A percentile compares a stretch with the other conserved stretches of the same genome.
These are phyloP conservation scores for Globisporangium emineosum DNA, from an alignment of 352 stramenopile species.

Conservation along the genomic window DNA sequence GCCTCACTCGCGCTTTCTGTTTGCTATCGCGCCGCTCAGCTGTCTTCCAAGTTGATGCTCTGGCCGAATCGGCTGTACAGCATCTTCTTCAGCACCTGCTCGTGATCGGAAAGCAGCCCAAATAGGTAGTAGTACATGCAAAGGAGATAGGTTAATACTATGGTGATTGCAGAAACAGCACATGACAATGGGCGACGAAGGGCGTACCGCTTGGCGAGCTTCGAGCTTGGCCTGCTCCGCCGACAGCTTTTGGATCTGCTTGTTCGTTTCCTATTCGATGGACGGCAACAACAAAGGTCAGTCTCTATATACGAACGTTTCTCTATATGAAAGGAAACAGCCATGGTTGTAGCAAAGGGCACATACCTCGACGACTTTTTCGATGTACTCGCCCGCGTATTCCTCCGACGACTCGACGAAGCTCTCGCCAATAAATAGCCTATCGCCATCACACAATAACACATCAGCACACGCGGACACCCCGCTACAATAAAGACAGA, in stretches of 20 bases:
- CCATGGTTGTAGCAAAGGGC: not conserved
- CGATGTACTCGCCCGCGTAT: slow-evolving; percentile 91
- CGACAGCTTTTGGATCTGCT: slow-evolving; percentile 77
- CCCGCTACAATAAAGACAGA: not conserved
- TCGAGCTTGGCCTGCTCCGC: slow-evolving; percentile 87
- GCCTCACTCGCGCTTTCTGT: not conserved
- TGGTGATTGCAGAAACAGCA: no score
- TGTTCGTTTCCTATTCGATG: slow-evolving; percentile 54
- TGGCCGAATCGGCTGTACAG: slow-evolving; percentile 96
- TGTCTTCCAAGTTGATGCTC: slow-evolving; percentile 96
- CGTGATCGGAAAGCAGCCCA: not conserved
- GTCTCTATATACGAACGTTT: no score
- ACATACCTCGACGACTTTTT: slow-evolving; percentile 84
- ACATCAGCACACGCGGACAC: not conserved
- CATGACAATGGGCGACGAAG: no score
- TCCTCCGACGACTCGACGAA: slow-evolving; percentile 95
- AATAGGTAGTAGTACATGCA: no score
- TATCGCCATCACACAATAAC: slow-evolving; percentile 20
- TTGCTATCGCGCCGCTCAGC: slow-evolving; percentile 32
- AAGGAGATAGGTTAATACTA: no score
- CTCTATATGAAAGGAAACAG: no score
- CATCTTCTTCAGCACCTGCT: slow-evolving; percentile 84
- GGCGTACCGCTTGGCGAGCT: slow-evolving; percentile 76
- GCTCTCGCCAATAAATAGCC: slow-evolving; percentile 93
- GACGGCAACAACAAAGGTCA: no score